Percentiles rank a stretch among this genome's conserved stretches.
Evolutionary conservation across 202 grass and related monocot genomes (phyloP).

Genomic region (Hordeum pubiflorum): DNA sequence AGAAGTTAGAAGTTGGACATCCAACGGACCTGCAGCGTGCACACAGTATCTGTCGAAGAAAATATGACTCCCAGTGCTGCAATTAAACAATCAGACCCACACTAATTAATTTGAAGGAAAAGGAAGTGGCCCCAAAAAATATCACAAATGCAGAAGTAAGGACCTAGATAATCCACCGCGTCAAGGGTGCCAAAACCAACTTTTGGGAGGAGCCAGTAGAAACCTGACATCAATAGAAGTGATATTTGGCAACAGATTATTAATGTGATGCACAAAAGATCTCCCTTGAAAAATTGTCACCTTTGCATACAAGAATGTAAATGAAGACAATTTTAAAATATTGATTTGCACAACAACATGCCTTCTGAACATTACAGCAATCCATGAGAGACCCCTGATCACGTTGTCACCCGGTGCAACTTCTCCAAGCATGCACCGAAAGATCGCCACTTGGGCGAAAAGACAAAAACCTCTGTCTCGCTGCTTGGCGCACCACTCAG

Average conservation of each 20-base stretch:
- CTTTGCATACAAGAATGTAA: neutral
- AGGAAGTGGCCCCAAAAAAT: neutral
- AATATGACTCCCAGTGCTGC: slow-evolving; percentile 82
- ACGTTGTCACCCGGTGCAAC: neutral
- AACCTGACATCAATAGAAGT: slow-evolving; percentile 27
- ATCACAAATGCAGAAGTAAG: neutral
- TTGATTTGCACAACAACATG: neutral
- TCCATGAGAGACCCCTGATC: too few relatives aligned
- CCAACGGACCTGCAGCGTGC: slow-evolving; percentile 62
- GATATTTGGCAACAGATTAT: neutral
- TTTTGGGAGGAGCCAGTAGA: slow-evolving; percentile 73
- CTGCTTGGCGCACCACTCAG: neutral
- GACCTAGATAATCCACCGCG: slow-evolving; percentile 68
- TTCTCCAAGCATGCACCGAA: neutral
- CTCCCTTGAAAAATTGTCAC: neutral
- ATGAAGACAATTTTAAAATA: neutral
- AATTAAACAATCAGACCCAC: neutral
- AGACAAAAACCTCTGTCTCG: neutral
- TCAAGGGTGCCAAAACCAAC: slow-evolving; percentile 51
- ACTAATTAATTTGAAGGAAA: neutral
- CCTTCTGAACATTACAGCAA: neutral
- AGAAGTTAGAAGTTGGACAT: neutral
- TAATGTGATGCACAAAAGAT: neutral
- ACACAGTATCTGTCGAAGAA: slow-evolving; percentile 82
- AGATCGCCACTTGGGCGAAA: neutral